These are phyloP conservation scores for Rhodomyrtus tomentosa DNA, from an alignment of 345 rosid species.

Conservation along the genomic window DNA sequence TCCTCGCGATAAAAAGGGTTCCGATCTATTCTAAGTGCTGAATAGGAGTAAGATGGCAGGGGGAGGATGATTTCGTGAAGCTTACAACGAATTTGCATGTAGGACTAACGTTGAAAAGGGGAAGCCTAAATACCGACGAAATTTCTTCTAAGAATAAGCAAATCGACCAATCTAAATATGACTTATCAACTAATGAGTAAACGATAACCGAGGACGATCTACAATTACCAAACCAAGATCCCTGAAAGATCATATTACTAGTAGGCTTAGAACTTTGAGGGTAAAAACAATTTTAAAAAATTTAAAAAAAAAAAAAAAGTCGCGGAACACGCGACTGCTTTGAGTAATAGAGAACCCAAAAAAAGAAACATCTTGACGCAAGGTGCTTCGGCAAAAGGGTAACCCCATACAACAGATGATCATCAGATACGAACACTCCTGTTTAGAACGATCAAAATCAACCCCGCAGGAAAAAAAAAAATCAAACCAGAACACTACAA, in stretches of 20 bases:
- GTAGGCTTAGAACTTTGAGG: not conserved
- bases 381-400: not conserved
- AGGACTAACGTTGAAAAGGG: not conserved
- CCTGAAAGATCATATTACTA: not conserved
- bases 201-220: not conserved
- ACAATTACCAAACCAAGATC: not conserved
- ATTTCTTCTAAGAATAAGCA: not conserved
- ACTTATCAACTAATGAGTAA: not conserved
- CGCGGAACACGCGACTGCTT: not conserved
- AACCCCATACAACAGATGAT: not conserved
- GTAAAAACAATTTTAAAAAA: not conserved
- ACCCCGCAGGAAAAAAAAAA: not conserved
- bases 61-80: not conserved
- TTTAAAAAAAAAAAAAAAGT: not conserved
- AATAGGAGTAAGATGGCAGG: not conserved
- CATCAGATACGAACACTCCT: not conserved
- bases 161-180: not conserved
- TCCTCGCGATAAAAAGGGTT: not conserved
- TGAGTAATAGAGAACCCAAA: not conserved
- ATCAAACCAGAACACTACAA: not conserved
- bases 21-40: not conserved
- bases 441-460: not conserved
- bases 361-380: not conserved
- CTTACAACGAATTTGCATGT: not conserved
- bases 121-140: not conserved